phyloP scores from a whole-genome alignment of 1,284 basidiomycete species.

The Fomitopsis pinicola region DNA sequence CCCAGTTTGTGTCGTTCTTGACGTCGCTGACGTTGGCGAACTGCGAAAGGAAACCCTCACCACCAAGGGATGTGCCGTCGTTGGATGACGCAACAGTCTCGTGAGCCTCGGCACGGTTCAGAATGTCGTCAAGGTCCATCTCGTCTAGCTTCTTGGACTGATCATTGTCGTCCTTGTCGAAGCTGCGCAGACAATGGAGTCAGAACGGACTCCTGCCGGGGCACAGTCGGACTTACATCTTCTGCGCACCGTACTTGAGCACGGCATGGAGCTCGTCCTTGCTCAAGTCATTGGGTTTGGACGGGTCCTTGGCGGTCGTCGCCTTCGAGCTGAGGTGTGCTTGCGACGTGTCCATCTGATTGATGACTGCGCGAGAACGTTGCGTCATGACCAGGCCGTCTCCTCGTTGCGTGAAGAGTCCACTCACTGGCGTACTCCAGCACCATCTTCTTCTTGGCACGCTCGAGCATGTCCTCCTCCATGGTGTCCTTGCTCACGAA shows the following conservation, averaged over 20 bases:
- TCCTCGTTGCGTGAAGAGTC: conserved; percentile 9
- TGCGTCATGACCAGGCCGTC: conserved; percentile 12
- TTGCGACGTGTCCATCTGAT: conserved; percentile 99
- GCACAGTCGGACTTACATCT: conserved; percentile 61
- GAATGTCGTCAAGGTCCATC: conserved; percentile 98
- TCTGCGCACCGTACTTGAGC: conserved; percentile 97
- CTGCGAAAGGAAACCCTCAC: conserved; percentile 93
- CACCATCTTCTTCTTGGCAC: conserved; percentile 99
- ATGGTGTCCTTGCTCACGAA: conserved; percentile 99
- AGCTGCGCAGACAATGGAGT: conserved; percentile 44
- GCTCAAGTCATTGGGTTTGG: conserved; percentile 86
- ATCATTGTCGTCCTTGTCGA: conserved; percentile 92
- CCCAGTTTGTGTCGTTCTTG: conserved; percentile 98
- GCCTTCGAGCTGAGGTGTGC: conserved; percentile 88
- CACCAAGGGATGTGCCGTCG: conserved; percentile 87
- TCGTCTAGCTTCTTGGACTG: conserved; percentile 97
- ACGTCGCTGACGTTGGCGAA: conserved; percentile 97
- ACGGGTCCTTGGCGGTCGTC: conserved; percentile 58
- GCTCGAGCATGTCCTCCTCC: conserved; percentile 97
- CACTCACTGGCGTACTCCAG: conserved; percentile 96
- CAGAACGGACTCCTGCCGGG: conserved; percentile 6
- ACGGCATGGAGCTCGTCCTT: conserved; percentile 99
- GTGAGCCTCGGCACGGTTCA: conserved; percentile 95
- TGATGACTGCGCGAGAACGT: conserved; percentile 70
- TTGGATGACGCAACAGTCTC: conserved; percentile 84